Conservation (phyloP, 495 filamentous ascomycete species). For the Aspergillus egyptiacus region DNA sequence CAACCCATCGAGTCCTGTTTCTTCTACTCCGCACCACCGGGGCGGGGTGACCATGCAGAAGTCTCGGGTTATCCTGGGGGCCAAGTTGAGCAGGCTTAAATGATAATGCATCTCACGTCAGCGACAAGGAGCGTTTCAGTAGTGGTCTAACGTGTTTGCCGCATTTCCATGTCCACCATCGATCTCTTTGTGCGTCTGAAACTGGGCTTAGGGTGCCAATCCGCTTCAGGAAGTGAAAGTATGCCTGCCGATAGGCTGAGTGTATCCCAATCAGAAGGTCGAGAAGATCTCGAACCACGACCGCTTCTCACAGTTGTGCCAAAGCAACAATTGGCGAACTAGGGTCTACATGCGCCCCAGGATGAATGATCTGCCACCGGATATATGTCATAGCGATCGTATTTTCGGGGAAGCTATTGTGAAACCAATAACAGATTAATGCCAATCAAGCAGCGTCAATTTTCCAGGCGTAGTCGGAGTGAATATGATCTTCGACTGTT, state of each 20-base stretch:
- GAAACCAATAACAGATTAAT: not conserved
- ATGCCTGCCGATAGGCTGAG: not conserved
- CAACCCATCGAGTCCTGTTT: too few species aligned
- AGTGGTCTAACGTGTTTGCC: not conserved
- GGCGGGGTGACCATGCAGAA: too few species aligned
- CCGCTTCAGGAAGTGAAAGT: not conserved
- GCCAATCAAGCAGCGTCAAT: constrained; percentile 32
- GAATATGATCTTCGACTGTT: constrained; percentile 47
- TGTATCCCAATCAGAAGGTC: not conserved
- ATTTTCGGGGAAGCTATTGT: not conserved
- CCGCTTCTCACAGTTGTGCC: not conserved
- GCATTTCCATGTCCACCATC: not conserved
- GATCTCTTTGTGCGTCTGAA: not conserved
- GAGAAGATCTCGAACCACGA: not conserved
- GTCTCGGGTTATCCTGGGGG: too few species aligned
- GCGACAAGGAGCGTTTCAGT: not conserved
- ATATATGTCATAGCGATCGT: not conserved
- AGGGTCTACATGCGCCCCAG: not conserved
- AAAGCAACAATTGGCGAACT: not conserved
- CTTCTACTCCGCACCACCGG: too few species aligned
- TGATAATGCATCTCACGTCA: constrained; percentile 1
- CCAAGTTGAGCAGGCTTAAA: not conserved
- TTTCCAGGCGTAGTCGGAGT: constrained; percentile 38
- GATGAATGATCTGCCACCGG: not conserved
- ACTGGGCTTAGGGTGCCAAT: not conserved